Conservation (phyloP, 768 basidiomycete species). For the Trametes cubensis region DNA sequence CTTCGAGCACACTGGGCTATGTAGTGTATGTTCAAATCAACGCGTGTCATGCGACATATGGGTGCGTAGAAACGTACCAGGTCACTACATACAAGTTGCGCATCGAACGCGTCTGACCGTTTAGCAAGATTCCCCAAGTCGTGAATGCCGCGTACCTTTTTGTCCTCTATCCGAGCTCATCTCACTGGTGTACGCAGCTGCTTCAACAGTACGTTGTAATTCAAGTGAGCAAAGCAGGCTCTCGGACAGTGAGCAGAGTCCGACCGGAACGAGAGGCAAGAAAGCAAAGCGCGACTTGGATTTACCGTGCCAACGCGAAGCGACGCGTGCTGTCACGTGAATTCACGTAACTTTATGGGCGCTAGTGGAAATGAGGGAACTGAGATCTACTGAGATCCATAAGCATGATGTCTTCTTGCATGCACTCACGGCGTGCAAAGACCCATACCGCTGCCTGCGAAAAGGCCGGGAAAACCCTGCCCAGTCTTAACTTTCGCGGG, state of each 20-base stretch:
- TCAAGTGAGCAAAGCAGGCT: too few species aligned
- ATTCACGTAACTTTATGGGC: background rate
- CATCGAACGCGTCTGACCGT: background rate
- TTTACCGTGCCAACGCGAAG: background rate
- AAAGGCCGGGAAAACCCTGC: too few species aligned
- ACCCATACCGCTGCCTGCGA: too few species aligned
- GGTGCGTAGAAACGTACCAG: slow-evolving; percentile 7
- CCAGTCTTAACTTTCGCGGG: too few species aligned
- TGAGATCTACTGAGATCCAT: background rate
- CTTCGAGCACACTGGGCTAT: slow-evolving; percentile 32
- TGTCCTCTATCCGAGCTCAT: slow-evolving; percentile 10
- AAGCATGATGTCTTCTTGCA: background rate
- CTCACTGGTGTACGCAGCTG: background rate
- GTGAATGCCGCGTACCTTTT: background rate
- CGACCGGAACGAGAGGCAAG: background rate
- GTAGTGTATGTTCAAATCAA: background rate
- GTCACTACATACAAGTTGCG: slow-evolving; percentile 6
- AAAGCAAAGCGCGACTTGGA: background rate
- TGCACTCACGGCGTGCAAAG: too few species aligned
- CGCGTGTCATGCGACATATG: too few species aligned
- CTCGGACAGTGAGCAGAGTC: background rate
- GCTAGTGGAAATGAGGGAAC: background rate
- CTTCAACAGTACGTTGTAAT: too few species aligned
- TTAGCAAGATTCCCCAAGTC: background rate
- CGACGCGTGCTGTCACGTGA: slow-evolving; percentile 12